phyloP scores from a whole-genome alignment of 441 rosid species.

The Pelargonium cotyledonis region DNA sequence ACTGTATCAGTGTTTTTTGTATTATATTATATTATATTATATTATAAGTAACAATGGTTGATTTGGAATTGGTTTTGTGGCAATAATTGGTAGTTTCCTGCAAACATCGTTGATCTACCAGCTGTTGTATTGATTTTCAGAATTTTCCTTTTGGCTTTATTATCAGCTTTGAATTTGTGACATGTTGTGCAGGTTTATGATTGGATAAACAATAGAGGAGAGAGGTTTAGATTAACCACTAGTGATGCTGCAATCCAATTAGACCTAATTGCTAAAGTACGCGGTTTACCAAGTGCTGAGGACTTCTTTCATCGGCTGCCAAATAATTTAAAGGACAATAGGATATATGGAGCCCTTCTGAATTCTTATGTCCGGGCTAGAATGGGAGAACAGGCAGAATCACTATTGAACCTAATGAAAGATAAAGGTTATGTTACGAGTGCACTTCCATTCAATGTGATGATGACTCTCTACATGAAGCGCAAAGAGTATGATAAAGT shows the following conservation, averaged over 20 bases:
- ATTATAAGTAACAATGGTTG: background rate
- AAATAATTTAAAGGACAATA: constrained; percentile 60
- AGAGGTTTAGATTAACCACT: constrained; percentile 57
- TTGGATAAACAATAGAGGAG: constrained; percentile 78
- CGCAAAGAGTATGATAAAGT: constrained; percentile 66
- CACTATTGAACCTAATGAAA: constrained; percentile 55
- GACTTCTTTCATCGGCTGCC: constrained; percentile 52
- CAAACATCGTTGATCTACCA: background rate
- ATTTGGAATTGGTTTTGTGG: background rate
- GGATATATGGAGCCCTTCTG: constrained; percentile 75
- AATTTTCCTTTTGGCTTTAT: background rate
- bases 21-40: too few relatives aligned
- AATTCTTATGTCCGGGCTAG: constrained; percentile 60
- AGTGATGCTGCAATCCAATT: constrained; percentile 93
- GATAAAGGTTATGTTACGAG: constrained; percentile 50
- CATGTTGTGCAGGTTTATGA: constrained; percentile 54
- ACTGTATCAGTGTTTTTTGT: too few relatives aligned
- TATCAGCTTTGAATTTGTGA: background rate
- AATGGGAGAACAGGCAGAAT: constrained; percentile 64
- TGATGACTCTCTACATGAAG: constrained; percentile 94
- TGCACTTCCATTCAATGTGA: constrained; percentile 84
- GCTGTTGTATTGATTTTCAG: background rate
- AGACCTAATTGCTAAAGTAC: constrained; percentile 81
- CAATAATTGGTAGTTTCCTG: background rate
- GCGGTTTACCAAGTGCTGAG: constrained; percentile 64